These are phyloP conservation scores for Solanum commersonii DNA, from an alignment of 257 asterid genomes.

Conservation along the genomic window DNA sequence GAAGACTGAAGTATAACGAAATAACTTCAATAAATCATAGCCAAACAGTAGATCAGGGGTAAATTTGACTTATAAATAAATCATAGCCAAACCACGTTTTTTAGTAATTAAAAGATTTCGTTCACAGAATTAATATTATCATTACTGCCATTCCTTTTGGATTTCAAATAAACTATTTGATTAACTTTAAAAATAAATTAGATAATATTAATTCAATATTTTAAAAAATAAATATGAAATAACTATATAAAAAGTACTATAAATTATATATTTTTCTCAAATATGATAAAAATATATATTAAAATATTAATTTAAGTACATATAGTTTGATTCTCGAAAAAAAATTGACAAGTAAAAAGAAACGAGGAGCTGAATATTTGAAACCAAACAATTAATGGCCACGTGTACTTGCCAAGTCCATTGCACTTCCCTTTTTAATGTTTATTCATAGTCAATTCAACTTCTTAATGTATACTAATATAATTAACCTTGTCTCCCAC, in stretches of 20 bases:
- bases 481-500: not conserved
- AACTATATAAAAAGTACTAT: too few relatives aligned
- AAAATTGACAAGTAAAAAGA: too few relatives aligned
- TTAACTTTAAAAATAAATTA: too few relatives aligned
- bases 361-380: not conserved
- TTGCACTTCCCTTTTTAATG: not conserved
- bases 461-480: not conserved
- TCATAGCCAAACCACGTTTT: not conserved
- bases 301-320: too few relatives aligned
- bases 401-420: not conserved
- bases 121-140: not conserved
- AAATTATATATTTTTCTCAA: too few relatives aligned
- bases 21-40: not conserved
- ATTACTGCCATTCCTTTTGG: not conserved
- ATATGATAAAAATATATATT: too few relatives aligned
- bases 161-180: not conserved
- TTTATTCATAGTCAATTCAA: not conserved
- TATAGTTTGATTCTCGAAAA: fast-evolving
- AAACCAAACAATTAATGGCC: not conserved
- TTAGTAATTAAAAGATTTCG: not conserved
- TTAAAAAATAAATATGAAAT: too few relatives aligned
- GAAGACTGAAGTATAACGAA: not conserved
- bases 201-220: too few relatives aligned
- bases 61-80: not conserved
- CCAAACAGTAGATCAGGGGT: not conserved